phyloP scores from a whole-genome alignment of 768 basidiomycete species.

The Naganishia randhawae region DNA sequence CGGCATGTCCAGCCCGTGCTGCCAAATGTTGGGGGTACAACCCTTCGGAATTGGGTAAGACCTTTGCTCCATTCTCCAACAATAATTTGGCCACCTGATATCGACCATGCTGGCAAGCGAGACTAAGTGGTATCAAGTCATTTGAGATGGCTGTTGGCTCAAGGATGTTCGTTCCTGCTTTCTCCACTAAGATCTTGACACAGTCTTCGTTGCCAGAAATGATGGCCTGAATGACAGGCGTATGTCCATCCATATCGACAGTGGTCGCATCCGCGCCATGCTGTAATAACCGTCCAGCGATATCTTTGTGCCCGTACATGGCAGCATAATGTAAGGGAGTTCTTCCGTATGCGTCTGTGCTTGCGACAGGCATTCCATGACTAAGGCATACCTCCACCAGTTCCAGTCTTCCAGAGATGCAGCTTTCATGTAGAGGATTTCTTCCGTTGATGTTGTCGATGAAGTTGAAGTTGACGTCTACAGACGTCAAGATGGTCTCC shows the following conservation, averaged over 20 bases:
- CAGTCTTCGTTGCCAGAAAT: constrained; percentile 77
- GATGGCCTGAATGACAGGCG: constrained; percentile 88
- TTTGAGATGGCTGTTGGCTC: constrained; percentile 60
- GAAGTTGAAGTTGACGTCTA: constrained; percentile 78
- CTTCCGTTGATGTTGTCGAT: constrained; percentile 96
- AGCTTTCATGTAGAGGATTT: constrained; percentile 87
- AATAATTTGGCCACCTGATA: constrained; percentile 74
- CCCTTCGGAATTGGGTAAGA: constrained; percentile 85
- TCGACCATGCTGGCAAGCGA: constrained; percentile 87
- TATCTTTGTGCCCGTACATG: constrained; percentile 76
- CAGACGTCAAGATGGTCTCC: constrained; percentile 62
- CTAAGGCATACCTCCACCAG: constrained; percentile 74
- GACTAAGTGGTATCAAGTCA: constrained; percentile 78
- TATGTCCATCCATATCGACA: constrained; percentile 89
- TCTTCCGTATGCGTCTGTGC: constrained; percentile 83
- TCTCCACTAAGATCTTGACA: constrained; percentile 73
- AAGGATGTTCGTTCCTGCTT: constrained; percentile 59
- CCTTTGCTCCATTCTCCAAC: constrained; percentile 69
- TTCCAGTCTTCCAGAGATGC: constrained; percentile 72
- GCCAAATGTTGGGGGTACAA: constrained; percentile 96
- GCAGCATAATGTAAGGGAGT: constrained; percentile 92
- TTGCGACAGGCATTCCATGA: constrained; percentile 63
- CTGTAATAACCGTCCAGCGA: constrained; percentile 73
- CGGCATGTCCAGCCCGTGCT: constrained; percentile 81
- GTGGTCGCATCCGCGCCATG: constrained; percentile 62